Percentiles rank a stretch among this genome's conserved stretches.
Conservation (phyloP, 2,329 filamentous ascomycete species). For the Drechslerella coelobrocha region DNA sequence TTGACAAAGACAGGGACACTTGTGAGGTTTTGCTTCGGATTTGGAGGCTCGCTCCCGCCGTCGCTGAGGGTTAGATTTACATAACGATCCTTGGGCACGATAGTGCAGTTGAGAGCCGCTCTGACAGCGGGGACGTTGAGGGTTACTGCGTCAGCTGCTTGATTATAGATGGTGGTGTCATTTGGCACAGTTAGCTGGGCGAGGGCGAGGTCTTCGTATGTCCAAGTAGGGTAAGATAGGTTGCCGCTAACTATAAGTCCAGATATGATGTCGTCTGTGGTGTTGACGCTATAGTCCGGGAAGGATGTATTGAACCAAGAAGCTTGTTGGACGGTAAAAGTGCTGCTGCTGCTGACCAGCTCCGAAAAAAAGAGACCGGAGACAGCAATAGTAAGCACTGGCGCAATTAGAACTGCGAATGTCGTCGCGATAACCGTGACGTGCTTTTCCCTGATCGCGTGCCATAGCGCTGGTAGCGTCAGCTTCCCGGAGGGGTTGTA, state of each 20-base stretch:
- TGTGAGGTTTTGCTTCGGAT: slow-evolving; percentile 4
- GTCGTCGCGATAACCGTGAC: slow-evolving; percentile 46
- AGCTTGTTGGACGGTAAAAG: slow-evolving; percentile 19
- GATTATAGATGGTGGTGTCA: slow-evolving; percentile 68
- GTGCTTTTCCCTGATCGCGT: slow-evolving; percentile 47
- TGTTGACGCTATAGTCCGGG: slow-evolving; percentile 27
- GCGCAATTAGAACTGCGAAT: slow-evolving; percentile 43
- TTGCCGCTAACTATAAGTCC: slow-evolving; percentile 58
- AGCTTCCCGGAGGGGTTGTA: slow-evolving; percentile 46
- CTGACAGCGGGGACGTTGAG: slow-evolving; percentile 66
- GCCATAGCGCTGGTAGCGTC: slow-evolving; percentile 43
- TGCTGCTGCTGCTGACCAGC: slow-evolving; percentile 12
- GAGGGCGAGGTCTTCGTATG: slow-evolving; percentile 66
- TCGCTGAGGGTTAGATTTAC: slow-evolving; percentile 71
- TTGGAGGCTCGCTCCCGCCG: slow-evolving; percentile 44
- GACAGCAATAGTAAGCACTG: slow-evolving; percentile 43
- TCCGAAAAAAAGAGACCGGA: slow-evolving; percentile 44
- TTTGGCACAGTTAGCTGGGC: slow-evolving; percentile 72
- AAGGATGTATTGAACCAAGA: slow-evolving; percentile 38
- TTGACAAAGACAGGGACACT: slow-evolving; percentile 17
- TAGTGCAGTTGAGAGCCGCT: slow-evolving; percentile 59
- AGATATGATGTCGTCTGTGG: slow-evolving; percentile 35
- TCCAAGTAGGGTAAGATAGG: slow-evolving; percentile 65
- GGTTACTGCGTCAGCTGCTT: slow-evolving; percentile 70
- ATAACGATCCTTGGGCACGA: slow-evolving; percentile 73